Evolutionary conservation across 768 basidiomycete species (phyloP).

Genomic region (Pilatotrama ljubarskyi): DNA sequence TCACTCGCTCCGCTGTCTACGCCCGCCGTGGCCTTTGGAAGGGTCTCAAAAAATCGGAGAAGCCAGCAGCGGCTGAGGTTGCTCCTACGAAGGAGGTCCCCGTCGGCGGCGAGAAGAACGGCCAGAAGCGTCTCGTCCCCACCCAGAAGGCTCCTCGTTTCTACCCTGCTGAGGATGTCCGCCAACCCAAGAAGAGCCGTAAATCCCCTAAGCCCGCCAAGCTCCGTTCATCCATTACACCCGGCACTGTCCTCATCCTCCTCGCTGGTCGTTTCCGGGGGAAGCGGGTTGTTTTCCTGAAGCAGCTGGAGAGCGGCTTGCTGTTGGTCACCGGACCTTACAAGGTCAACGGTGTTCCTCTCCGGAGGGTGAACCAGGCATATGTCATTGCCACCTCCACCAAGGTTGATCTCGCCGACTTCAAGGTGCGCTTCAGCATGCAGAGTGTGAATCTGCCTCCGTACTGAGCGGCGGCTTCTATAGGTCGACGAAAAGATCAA

Average conservation of each 20-base stretch:
- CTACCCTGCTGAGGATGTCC: slow-evolving; percentile 96
- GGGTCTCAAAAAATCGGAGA: slow-evolving; percentile 76
- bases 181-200: slow-evolving; percentile 87
- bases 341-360: slow-evolving; percentile 98
- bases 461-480: neutral
- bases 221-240: slow-evolving; percentile 86
- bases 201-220: slow-evolving; percentile 78
- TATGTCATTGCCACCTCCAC: slow-evolving; percentile 99
- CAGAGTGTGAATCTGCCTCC: slow-evolving; percentile 6
- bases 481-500: slow-evolving; percentile 89
- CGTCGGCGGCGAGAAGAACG: slow-evolving; percentile 90
- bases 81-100: slow-evolving; percentile 73
- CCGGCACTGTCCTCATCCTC: slow-evolving; percentile 93
- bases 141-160: slow-evolving; percentile 83
- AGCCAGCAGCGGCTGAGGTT: slow-evolving; percentile 58
- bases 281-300: slow-evolving; percentile 97
- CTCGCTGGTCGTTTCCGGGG: slow-evolving; percentile 97
- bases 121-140: slow-evolving; percentile 83
- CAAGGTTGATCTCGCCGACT: slow-evolving; percentile 75
- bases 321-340: slow-evolving; percentile 96
- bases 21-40: slow-evolving; percentile 84
- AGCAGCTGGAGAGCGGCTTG: slow-evolving; percentile 90
- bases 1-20: slow-evolving; percentile 80
- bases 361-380: slow-evolving; percentile 97
- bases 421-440: slow-evolving; percentile 59